A percentile compares a stretch with the other conserved stretches of the same genome.
These are phyloP conservation scores for Hypocrella siamensis DNA, from an alignment of 2,329 filamentous ascomycete genomes.

Conservation along the genomic window DNA sequence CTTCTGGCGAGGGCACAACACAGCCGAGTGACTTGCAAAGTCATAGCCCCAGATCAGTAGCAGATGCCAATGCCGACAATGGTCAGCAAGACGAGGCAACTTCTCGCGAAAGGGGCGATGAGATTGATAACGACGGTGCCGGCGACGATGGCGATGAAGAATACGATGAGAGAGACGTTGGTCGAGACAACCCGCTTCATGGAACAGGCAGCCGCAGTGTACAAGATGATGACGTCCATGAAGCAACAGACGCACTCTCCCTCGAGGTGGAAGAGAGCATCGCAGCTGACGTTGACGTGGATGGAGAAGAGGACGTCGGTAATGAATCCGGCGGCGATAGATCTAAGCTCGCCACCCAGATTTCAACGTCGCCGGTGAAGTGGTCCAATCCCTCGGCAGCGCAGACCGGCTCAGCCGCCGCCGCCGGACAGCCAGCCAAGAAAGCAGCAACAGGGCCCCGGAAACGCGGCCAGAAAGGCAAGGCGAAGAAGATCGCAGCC, in stretches of 20 bases:
- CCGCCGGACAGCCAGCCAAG: slow-evolving; percentile 11
- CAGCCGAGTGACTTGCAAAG: slow-evolving; percentile 6
- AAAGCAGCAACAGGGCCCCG: slow-evolving; percentile 19
- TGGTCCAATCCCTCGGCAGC: background rate
- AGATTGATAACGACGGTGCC: slow-evolving; percentile 14
- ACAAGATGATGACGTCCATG: slow-evolving; percentile 12
- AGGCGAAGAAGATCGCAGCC: slow-evolving; percentile 71
- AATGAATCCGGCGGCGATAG: slow-evolving; percentile 5
- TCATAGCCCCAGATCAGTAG: slow-evolving; percentile 1
- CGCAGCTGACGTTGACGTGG: too few relatives aligned
- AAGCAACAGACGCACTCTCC: slow-evolving; percentile 10
- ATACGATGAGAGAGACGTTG: slow-evolving; percentile 8
- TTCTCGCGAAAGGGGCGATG: slow-evolving; percentile 10
- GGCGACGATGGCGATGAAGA: slow-evolving; percentile 11
- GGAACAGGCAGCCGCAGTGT: slow-evolving; percentile 8
- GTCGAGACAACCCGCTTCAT: slow-evolving; percentile 24
- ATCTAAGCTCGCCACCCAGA: slow-evolving; percentile 5
- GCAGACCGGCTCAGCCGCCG: slow-evolving; percentile 1
- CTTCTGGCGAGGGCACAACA: slow-evolving; percentile 3
- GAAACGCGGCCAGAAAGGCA: slow-evolving; percentile 64
- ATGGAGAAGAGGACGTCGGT: slow-evolving; percentile 5
- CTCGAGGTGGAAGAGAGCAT: slow-evolving; percentile 11
- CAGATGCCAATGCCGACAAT: slow-evolving; percentile 12
- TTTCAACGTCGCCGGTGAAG: too few relatives aligned
- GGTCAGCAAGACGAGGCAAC: slow-evolving; percentile 13